Evolutionary conservation across 108 stramenopile genomes (phyloP).

Genomic region (Pseudonitzschia multistriata): DNA sequence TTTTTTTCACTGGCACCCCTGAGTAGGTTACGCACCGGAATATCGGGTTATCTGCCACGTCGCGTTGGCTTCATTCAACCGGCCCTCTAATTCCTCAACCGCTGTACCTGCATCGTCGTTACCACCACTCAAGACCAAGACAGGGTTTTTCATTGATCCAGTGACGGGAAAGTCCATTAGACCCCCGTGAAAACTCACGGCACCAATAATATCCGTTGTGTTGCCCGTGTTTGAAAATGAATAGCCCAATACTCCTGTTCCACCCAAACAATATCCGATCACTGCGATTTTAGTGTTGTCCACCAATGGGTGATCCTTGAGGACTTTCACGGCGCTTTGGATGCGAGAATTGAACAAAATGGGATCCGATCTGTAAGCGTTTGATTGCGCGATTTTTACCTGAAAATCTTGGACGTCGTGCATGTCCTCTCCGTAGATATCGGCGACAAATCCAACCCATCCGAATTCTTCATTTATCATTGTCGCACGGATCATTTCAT

Average conservation of each 20-base stretch:
- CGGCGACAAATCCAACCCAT: constrained; percentile 45
- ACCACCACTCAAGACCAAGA: constrained; percentile 42
- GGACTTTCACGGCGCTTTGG: constrained; percentile 37
- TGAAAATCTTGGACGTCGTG: constrained; percentile 16
- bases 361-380: constrained; percentile 29
- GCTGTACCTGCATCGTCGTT: constrained; percentile 33
- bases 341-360: constrained; percentile 37
- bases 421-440: constrained; percentile 44
- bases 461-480: constrained; percentile 40
- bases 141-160: constrained; percentile 6
- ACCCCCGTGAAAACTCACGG: constrained; percentile 44
- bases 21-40: constrained; percentile 2
- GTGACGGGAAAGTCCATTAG: constrained; percentile 24
- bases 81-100: constrained; percentile 30
- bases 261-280: constrained; percentile 46
- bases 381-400: constrained; percentile 13
- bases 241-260: constrained; percentile 46
- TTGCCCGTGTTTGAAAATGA: not conserved
- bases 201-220: constrained; percentile 23
- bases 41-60: constrained; percentile 53
- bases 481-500: constrained; percentile 48
- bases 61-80: constrained; percentile 16
- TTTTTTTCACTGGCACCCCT: not conserved
- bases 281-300: constrained; percentile 35
- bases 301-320: constrained; percentile 27